phyloP scores from a whole-genome alignment of 257 asterid genomes.

The Nicotiana paniculata region DNA sequence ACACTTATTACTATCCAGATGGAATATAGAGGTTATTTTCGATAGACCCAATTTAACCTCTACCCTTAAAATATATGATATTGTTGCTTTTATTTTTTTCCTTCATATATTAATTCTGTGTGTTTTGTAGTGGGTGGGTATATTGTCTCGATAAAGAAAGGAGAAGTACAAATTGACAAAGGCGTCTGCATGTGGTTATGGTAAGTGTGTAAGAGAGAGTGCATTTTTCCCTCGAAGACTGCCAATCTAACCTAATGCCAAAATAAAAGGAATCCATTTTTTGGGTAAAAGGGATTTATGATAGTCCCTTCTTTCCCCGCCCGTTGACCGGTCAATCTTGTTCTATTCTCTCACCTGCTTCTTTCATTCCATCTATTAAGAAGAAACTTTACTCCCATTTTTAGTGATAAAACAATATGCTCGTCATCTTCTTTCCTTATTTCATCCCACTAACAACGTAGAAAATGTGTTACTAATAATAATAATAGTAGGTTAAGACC shows the following conservation, averaged over 20 bases:
- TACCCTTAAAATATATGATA: not conserved
- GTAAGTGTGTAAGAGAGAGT: slow-evolving; percentile 1
- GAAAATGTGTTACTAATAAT: not conserved
- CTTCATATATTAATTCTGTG: not conserved
- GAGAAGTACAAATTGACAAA: slow-evolving; percentile 3
- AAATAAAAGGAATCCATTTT: slow-evolving; percentile 37
- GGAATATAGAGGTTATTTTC: fast-evolving
- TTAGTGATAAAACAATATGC: not conserved
- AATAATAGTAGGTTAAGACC: not conserved
- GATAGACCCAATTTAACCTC: too few species aligned
- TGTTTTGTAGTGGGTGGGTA: not conserved
- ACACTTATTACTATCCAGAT: too few species aligned
- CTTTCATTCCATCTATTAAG: not conserved
- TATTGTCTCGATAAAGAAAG: not conserved
- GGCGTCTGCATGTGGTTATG: slow-evolving; percentile 13
- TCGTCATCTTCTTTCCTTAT: not conserved
- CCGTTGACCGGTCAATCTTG: slow-evolving; percentile 54
- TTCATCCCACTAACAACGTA: not conserved
- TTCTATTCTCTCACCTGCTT: slow-evolving; percentile 18
- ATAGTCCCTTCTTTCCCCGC: slow-evolving; percentile 11
- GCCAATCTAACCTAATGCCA: slow-evolving; percentile 9
- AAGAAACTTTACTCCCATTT: not conserved
- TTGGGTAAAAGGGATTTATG: slow-evolving; percentile 38
- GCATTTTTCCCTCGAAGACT: slow-evolving; percentile 29
- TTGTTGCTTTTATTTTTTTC: not conserved